Evolutionary conservation across 2,329 filamentous ascomycete genomes (phyloP), one percentile per base, ranked within the genome.

Genomic region (Emergomyces africanus): DNA sequence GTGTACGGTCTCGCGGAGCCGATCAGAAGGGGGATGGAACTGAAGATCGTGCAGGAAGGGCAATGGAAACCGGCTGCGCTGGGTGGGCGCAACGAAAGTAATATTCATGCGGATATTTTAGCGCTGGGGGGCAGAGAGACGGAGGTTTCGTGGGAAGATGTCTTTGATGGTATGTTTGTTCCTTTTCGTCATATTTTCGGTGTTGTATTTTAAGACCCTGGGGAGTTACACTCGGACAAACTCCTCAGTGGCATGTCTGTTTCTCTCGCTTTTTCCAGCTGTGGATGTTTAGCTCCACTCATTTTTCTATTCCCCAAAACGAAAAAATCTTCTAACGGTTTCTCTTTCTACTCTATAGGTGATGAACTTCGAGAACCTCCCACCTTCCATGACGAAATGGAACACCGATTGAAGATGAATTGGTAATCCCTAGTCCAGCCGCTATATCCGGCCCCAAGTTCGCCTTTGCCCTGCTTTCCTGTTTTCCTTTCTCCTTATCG

Each of bases 1-100:
- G 86, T 89, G 53, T 97, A 90, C 74, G 94, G 94, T 64, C 86
- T 96, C 68, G 89, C 88, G 30, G 94, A 97, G 81, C 94, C 94
- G 2, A 85, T 97, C 68, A 85, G 90, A 60, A 84, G 92, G 58
- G 89, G 87, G 62, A 96, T 99, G 94, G 94, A 99, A 79, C 81
- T 96, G 72, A 89, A 90, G 82, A 92, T 95, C 71, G 85, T 89
- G 20, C 78, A 83, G 62, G 84, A 87, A 61, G 87, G 89, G 64
- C 72, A 70, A 74, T 95, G 90, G 87, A 81, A 84, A 68, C 90
- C 90, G 54, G 77, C 83, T 66, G 84, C 83, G 51, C 77, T 95
- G 59, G 81, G 83, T 50, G 83, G 85, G 42, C 57, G 77, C 70
- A 66, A 74, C 63, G 66, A 78, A 54, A 80, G 82, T 12, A 84